Base-by-base conservation (phyloP, 352 stramenopile genomes). In the Phytophthora parvispora region DNA sequence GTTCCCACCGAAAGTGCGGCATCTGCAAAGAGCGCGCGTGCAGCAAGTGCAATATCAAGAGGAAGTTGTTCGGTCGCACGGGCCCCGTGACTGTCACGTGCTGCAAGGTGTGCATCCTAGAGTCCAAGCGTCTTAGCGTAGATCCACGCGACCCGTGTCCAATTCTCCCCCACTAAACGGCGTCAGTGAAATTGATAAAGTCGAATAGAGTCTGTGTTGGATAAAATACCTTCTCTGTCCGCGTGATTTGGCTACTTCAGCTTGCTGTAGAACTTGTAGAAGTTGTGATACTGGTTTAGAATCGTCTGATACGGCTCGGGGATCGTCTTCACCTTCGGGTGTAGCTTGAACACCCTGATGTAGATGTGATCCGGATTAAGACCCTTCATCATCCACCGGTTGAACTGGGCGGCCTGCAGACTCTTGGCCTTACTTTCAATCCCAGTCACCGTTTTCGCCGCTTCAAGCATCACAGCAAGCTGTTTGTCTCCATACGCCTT, bases 91-190 rank as follows among this genome's bases (percentile, higher is more conserved):
- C 64, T 29, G 56, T 77, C 7, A 16, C 59, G 15, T 84, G 75
- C 63, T 87, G 78, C 47, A 84, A 77, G 59, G 18, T 72, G 2
- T 87, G 78, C 53, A 79, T 87, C 22, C 47, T 84, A 31, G 70
- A 69, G 15, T 72, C 73, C 18, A 84, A 80, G 24, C 48, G 67
- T 0, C 29, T 84, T 4, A 27, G 24, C 15, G 72, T 87, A 38
- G 73, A 87, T 28, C 73, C 78, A 3, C 64, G 75, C 8, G 74
- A 81, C 15, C 73, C 73, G 27, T 84, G 75, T 18, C 78, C 78
- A 24, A 75, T 87, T 43, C 49, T 77, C n/a, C n/a, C n/a, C n/a
- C 18, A 48, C 18, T 48, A 48, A 25, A 48, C 3, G 40, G 4
- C 7, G 6, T 36, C 40, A 47, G 18, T 27, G 3, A 43, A 22